A percentile compares a stretch with the other conserved stretches of the same genome.
phyloP scores from a whole-genome alignment of 2,329 filamentous ascomycete species.

The Fusarium zealandicum region DNA sequence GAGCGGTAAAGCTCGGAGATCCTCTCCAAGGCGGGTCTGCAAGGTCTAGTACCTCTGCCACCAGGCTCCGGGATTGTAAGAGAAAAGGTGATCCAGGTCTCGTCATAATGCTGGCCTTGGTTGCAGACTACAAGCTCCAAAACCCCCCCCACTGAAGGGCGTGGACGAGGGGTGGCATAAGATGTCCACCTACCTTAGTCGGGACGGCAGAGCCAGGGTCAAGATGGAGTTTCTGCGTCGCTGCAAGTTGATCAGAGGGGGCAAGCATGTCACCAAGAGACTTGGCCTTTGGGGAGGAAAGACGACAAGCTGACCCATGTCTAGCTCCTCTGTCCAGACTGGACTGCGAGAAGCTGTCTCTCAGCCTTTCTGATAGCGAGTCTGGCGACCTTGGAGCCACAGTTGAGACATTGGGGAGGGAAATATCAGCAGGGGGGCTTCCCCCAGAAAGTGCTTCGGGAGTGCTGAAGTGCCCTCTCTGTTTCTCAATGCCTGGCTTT shows the following conservation, averaged over 20 bases:
- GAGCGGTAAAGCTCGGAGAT: constrained; percentile 44
- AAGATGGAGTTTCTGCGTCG: constrained; percentile 34
- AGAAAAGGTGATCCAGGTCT: constrained; percentile 40
- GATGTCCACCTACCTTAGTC: constrained; percentile 30
- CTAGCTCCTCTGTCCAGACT: constrained; percentile 29
- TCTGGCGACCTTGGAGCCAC: constrained; percentile 26
- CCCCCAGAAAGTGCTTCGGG: constrained; percentile 12
- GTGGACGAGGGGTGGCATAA: constrained; percentile 26
- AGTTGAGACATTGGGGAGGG: constrained; percentile 36
- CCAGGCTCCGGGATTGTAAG: constrained; percentile 37
- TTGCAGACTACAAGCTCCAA: constrained; percentile 30
- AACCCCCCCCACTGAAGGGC: constrained; percentile 32
- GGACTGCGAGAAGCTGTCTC: constrained; percentile 25
- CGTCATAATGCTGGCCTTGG: constrained; percentile 38
- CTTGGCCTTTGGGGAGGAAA: constrained; percentile 28
- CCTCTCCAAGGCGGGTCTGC: constrained; percentile 37
- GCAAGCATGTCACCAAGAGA: constrained; percentile 33
- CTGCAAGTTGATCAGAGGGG: constrained; percentile 40
- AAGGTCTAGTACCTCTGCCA: constrained; percentile 35
- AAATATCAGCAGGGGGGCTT: constrained; percentile 22
- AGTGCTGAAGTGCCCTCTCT: constrained; percentile 20
- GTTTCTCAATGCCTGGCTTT: constrained; percentile 19
- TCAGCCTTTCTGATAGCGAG: constrained; percentile 32
- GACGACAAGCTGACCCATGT: constrained; percentile 34
- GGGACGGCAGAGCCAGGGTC: constrained; percentile 30